Evolutionary conservation across 345 rosid species (phyloP).

Genomic region (Salix brachista): DNA sequence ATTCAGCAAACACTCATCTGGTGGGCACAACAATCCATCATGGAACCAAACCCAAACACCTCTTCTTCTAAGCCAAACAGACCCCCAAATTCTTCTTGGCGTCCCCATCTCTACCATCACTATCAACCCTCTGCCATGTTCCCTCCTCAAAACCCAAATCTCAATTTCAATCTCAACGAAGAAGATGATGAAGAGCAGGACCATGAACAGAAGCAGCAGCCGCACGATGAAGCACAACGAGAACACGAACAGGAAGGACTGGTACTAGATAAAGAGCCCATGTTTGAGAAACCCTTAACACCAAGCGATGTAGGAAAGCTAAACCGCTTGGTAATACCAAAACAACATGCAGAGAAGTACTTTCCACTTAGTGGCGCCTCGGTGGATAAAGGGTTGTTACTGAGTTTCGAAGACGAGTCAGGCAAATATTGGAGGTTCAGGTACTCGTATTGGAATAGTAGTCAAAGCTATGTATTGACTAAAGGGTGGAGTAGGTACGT

Average conservation of each 20-base stretch:
- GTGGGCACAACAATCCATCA: slow-evolving; percentile 34
- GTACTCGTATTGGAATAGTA: slow-evolving; percentile 85
- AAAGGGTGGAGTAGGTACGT: slow-evolving; percentile 94
- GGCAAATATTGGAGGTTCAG: slow-evolving; percentile 82
- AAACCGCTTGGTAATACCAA: slow-evolving; percentile 83
- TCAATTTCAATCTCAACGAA: slow-evolving; percentile 26
- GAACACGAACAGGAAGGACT: not conserved
- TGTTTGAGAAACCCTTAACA: slow-evolving; percentile 80
- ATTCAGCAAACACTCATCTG: slow-evolving; percentile 30
- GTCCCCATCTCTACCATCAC: slow-evolving; percentile 3
- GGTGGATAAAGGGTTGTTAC: slow-evolving; percentile 46
- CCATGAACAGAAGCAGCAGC: not conserved
- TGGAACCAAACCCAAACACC: slow-evolving; percentile 13
- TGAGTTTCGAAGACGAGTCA: slow-evolving; percentile 80
- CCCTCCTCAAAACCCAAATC: slow-evolving; percentile 8
- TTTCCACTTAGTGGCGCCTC: slow-evolving; percentile 52
- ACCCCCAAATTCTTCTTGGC: not conserved
- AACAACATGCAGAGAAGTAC: slow-evolving; percentile 84
- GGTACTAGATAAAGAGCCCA: slow-evolving; percentile 14
- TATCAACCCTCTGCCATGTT: slow-evolving; percentile 1
- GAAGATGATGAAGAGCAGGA: slow-evolving; percentile 4
- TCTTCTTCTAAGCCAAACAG: slow-evolving; percentile 1
- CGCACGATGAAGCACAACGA: not conserved
- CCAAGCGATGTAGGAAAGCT: slow-evolving; percentile 93
- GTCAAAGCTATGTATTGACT: slow-evolving; percentile 85